phyloP scores from a whole-genome alignment of 257 asterid genomes.

The Jasminum sambac region DNA sequence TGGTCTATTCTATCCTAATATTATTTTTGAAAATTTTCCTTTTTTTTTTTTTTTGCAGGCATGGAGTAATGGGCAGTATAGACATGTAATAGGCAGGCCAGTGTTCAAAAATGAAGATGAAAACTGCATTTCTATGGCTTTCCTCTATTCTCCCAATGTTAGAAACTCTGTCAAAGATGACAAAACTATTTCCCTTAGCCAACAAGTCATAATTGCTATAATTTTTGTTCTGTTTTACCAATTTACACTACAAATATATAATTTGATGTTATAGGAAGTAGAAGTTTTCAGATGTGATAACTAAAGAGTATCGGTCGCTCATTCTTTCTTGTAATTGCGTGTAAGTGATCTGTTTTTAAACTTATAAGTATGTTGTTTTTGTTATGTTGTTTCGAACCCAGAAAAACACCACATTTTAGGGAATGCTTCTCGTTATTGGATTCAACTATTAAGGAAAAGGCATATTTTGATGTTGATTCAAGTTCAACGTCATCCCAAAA shows the following conservation, averaged over 20 bases:
- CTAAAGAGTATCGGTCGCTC: neutral
- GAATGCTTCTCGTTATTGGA: neutral
- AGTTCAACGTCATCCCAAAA: neutral
- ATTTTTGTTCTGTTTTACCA: constrained; percentile 43
- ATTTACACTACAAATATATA: constrained; percentile 36
- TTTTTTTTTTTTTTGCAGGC: constrained; percentile 34
- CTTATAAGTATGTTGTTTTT: neutral
- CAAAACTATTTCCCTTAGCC: constrained; percentile 50
- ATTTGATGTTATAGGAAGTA: constrained; percentile 19
- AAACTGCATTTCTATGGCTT: constrained; percentile 60
- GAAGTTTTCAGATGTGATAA: neutral
- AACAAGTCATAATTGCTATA: constrained; percentile 49
- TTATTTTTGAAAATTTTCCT: neutral
- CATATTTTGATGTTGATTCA: neutral
- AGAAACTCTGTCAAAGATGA: constrained; percentile 16
- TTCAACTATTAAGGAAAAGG: neutral
- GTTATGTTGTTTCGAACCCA: neutral
- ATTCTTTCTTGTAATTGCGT: neutral
- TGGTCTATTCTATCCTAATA: neutral
- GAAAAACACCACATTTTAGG: neutral
- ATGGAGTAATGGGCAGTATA: constrained; percentile 57
- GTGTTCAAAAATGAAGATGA: constrained; percentile 48
- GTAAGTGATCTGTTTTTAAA: neutral
- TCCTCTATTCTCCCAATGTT: constrained; percentile 40
- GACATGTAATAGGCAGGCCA: constrained; percentile 77